Evolutionary conservation across 768 basidiomycete species (phyloP).

Genomic region (Russula dissimulans): DNA sequence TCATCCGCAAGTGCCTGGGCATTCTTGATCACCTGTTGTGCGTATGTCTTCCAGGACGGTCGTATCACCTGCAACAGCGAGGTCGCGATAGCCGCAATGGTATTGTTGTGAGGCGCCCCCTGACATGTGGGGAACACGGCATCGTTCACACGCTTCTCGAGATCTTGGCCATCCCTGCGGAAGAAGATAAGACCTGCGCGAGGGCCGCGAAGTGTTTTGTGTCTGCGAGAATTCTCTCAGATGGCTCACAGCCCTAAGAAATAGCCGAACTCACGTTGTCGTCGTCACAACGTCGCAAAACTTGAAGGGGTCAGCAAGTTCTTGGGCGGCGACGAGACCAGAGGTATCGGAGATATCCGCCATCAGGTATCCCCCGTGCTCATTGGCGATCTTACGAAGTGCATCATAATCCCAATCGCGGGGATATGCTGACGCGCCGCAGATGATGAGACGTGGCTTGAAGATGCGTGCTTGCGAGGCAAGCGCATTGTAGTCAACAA

Average conservation of each 20-base stretch:
- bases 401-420: conserved; percentile 93
- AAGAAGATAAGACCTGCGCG: conserved; percentile 98
- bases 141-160: conserved; percentile 95
- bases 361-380: conserved; percentile 89
- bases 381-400: conserved; percentile 72
- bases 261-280: conserved; percentile 57
- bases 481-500: conserved; percentile 81
- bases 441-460: conserved; percentile 92
- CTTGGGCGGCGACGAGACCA: conserved; percentile 87
- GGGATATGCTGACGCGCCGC: conserved; percentile 97
- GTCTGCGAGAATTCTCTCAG: conserved; percentile 35
- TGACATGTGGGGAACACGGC: conserved; percentile 99
- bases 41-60: conserved; percentile 85
- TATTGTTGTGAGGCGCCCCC: conserved; percentile 99
- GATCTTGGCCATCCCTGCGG: conserved; percentile 83
- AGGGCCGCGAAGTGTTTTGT: conserved; percentile 98
- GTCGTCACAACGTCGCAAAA: conserved; percentile 97
- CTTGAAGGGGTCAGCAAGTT: conserved; percentile 86
- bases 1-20: conserved; percentile 65
- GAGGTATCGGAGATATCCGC: conserved; percentile 97
- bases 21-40: conserved; percentile 89
- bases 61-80: conserved; percentile 84
- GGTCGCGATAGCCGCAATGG: conserved; percentile 92
- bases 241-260: background rate
- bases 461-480: conserved; percentile 84